Evolutionary conservation across 1,139 yeast species (phyloP), one percentile per base, ranked within the genome.

Genomic region (Debaryomyces udenii): DNA sequence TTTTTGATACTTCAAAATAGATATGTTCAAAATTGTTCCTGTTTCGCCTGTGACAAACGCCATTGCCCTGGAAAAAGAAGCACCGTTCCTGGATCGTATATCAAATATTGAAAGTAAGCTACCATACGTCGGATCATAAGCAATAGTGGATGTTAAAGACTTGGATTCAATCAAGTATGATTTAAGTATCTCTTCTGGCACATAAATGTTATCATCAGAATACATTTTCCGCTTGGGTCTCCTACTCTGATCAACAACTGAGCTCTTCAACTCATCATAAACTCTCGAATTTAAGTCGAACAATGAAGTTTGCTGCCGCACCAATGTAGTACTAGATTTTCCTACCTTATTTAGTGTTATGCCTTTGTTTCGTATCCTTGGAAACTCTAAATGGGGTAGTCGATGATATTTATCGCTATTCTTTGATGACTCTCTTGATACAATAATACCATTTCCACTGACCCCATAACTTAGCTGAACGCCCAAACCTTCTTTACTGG

Each of bases 81-180:
- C 37, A 1, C 49, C 46, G n/a, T 37, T 44, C 23, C 46, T 48
- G 6, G 48, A 45, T 29, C 53, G 45, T 2, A 61, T 34, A 35
- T 51, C 52, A 40, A 64, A 62, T 9, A 59, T 44, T 10, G 52
- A 42, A 22, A 66, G 47, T 7, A 61, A 30, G 4, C 53, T 42
- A 0, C 74, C 72, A 38, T 50, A 50, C 0, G 66, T 59, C 0
- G 80, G 77, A 47, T 74, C 78, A 45, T 62, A 70, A 2, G 71
- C 66, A 11, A 55, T 45, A 2, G 51, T 38, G 1, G 72, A 65
- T 0, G 53, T 46, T 14, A 66, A 45, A 1, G 57, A 41, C 11
- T 50, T 51, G 10, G 70, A 56, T 32, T 64, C 68, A 7, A 50
- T 48, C 17, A 48, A 31, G 36, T 49, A 56, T 4, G 68, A 55